Evolutionary conservation across 495 filamentous ascomycete genomes (phyloP).

Genomic region (Lindgomyces ingoldianus): DNA sequence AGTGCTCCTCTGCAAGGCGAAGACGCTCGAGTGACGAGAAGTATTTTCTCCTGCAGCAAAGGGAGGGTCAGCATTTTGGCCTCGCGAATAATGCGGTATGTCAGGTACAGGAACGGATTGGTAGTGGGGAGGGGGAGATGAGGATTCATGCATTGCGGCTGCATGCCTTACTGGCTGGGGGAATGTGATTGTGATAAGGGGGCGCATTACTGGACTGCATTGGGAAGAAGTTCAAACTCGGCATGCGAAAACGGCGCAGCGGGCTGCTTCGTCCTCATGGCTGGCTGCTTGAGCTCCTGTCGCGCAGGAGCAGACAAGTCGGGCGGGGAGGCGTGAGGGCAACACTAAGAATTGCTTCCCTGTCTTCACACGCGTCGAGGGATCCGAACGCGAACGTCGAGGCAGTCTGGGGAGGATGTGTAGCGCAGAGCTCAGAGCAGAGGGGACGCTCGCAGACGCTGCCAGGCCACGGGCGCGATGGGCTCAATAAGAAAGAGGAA

Average conservation of each 20-base stretch:
- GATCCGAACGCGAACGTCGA: too few relatives aligned
- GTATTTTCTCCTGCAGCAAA: slow-evolving; percentile 40
- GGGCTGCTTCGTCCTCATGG: slow-evolving; percentile 25
- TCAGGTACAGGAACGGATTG: slow-evolving; percentile 33
- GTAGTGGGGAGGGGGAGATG: slow-evolving; percentile 29
- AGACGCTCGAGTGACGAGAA: slow-evolving; percentile 44
- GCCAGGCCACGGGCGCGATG: too few relatives aligned
- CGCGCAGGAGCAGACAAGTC: too few relatives aligned
- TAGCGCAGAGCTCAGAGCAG: too few relatives aligned
- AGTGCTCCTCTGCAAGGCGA: slow-evolving; percentile 36
- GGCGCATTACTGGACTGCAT: slow-evolving; percentile 35
- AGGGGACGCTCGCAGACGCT: too few relatives aligned
- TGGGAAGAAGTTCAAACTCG: slow-evolving; percentile 38
- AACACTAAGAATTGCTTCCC: neutral
- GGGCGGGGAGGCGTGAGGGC: neutral
- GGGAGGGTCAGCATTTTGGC: slow-evolving; percentile 18
- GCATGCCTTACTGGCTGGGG: slow-evolving; percentile 22
- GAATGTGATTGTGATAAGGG: slow-evolving; percentile 27
- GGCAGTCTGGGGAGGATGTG: too few relatives aligned
- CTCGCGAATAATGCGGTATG: slow-evolving; percentile 3
- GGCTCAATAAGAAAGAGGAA: too few relatives aligned
- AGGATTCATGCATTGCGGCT: slow-evolving; percentile 27
- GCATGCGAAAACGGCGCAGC: slow-evolving; percentile 22
- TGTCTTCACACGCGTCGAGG: neutral
- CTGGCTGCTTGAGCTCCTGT: neutral